phyloP scores from a whole-genome alignment of 1,139 yeast species.

The Hemisphaericaspora lyxosophila region DNA sequence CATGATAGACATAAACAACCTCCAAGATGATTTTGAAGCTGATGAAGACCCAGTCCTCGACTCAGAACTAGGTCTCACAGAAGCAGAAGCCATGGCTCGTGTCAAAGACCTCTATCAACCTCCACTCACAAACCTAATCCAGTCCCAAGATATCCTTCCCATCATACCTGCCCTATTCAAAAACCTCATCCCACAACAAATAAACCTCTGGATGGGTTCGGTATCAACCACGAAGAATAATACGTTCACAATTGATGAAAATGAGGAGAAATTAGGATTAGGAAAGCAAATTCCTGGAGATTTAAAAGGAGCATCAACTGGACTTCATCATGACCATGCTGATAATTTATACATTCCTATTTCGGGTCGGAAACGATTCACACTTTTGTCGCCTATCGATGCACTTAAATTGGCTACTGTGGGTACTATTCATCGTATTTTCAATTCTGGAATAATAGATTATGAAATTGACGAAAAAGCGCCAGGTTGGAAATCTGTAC shows the following conservation, averaged over 20 bases:
- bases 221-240: slow-evolving; percentile 7
- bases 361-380: slow-evolving; percentile 64
- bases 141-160: slow-evolving; percentile 30
- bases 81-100: slow-evolving; percentile 26
- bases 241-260: slow-evolving; percentile 8
- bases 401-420: slow-evolving; percentile 58
- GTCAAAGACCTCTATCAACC: slow-evolving; percentile 56
- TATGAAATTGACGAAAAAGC: slow-evolving; percentile 53
- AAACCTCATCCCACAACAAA: slow-evolving; percentile 61
- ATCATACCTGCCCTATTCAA: slow-evolving; percentile 41
- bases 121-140: slow-evolving; percentile 52
- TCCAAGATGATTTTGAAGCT: slow-evolving; percentile 55
- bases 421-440: slow-evolving; percentile 53
- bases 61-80: slow-evolving; percentile 12
- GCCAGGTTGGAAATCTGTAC: slow-evolving; percentile 56
- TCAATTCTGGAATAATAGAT: slow-evolving; percentile 64
- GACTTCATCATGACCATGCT: slow-evolving; percentile 81
- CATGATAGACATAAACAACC: slow-evolving; percentile 38
- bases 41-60: slow-evolving; percentile 21
- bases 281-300: slow-evolving; percentile 53
- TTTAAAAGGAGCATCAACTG: slow-evolving; percentile 58
- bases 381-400: slow-evolving; percentile 61
- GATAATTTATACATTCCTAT: slow-evolving; percentile 66
- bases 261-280: slow-evolving; percentile 25
- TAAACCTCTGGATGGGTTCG: slow-evolving; percentile 69